A percentile compares a stretch with the other conserved stretches of the same genome.
Evolutionary conservation across 805 yeast genomes (phyloP).

Genomic region (Kazachstania taianensis): DNA sequence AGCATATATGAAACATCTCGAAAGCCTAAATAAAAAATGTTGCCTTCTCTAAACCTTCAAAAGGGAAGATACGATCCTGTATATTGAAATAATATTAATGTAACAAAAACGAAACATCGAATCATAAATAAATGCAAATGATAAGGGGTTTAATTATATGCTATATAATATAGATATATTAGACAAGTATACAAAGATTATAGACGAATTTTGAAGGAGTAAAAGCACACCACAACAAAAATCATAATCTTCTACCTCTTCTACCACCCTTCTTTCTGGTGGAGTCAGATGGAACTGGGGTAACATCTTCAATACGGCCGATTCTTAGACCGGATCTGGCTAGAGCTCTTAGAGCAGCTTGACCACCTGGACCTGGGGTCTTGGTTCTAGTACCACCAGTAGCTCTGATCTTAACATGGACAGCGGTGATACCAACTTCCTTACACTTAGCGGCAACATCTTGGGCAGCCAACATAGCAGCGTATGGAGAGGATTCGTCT

Average conservation of each 20-base stretch:
- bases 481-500: conserved; percentile 99
- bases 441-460: conserved; percentile 98
- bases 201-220: neutral
- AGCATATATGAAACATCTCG: too few relatives aligned
- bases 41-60: too few relatives aligned
- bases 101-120: too few relatives aligned
- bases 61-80: too few relatives aligned
- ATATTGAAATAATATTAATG: too few relatives aligned
- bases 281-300: conserved; percentile 99
- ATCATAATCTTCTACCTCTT: conserved; percentile 99
- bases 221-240: conserved; percentile 2
- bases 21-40: too few relatives aligned
- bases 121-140: neutral
- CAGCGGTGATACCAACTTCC: conserved; percentile 99
- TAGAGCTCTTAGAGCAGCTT: conserved; percentile 96
- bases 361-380: conserved; percentile 99
- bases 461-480: conserved; percentile 99
- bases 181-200: neutral
- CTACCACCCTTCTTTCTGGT: conserved; percentile 99
- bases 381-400: conserved; percentile 99
- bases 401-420: conserved; percentile 99
- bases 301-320: conserved; percentile 99
- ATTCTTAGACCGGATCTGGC: conserved; percentile 99
- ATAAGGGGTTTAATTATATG: too few relatives aligned
- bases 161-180: neutral